Base-by-base conservation (phyloP, 805 yeast species). In the Wickerhamiella kazuoi region DNA sequence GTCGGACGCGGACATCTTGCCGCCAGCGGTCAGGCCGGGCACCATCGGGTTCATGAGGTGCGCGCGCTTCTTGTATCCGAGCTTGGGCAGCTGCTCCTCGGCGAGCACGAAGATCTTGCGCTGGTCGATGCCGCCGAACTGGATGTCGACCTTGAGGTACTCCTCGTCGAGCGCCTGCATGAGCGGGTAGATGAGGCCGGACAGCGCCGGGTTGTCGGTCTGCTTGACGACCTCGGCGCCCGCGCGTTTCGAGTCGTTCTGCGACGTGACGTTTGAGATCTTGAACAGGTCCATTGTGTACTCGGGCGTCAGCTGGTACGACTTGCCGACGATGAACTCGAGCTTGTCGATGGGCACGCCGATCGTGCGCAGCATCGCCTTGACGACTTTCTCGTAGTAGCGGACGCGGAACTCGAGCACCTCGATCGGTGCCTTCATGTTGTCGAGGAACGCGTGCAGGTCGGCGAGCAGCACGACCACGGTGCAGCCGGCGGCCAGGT, bases 201-300 rank as follows among this genome's bases (percentile, higher is more conserved):
- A 74, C 43, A 90, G 71, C 49, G 84, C 70, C 30, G 99, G 98
- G 61, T 86, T 86, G 29, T 82, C 75, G 35, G 86, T 96, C 65
- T 90, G 98, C 59, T 90, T 90, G 46, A 90, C 99, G 41, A 90
- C 99, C 61, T 90, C 99, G 9, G 99, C 97, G 59, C 99, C 99
- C 2, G 99, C 99, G 60, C 98, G 76, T 65, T 82, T 82, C 44
- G 97, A 95, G 57, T 86, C 97, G 57, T 87, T 86, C 63, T 82
- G 95, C 19, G 94, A 76, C 21, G 83, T 94, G 35, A 65, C 58
- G 59, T 87, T 90, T 35, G 93, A 70, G 54, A 90, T 60, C 59
- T 74, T 76, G 72, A 86, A 90, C 32, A 90, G 62, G 54, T 90
- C 99, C 75, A 90, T 57, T 7, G 93, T 79, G 64, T 81, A 90